These are phyloP conservation scores for Mercurialis annua DNA, from an alignment of 345 rosid species.

Conservation along the genomic window DNA sequence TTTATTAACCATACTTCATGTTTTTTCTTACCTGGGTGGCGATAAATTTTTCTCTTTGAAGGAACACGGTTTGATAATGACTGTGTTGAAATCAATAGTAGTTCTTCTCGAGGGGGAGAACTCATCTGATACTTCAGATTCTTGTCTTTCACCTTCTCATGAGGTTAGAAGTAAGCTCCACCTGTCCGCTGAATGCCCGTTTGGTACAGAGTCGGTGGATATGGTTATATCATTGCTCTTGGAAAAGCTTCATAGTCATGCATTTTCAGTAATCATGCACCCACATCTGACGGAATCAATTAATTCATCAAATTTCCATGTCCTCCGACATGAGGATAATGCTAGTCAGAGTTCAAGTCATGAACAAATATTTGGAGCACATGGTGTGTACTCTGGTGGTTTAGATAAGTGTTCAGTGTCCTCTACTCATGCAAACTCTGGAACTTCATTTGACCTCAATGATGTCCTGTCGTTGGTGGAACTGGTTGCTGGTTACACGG, in stretches of 20 bases:
- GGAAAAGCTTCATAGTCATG: slow-evolving; percentile 42
- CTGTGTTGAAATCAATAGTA: slow-evolving; percentile 55
- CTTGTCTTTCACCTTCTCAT: slow-evolving; percentile 14
- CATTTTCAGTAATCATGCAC: slow-evolving; percentile 24
- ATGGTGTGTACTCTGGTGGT: slow-evolving; percentile 19
- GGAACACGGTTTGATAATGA: slow-evolving; percentile 38
- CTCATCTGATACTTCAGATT: slow-evolving; percentile 17
- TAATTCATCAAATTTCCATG: slow-evolving; percentile 23
- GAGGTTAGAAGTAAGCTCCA: slow-evolving; percentile 26
- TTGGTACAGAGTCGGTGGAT: slow-evolving; percentile 53
- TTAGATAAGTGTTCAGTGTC: slow-evolving; percentile 23
- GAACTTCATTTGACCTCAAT: slow-evolving; percentile 30
- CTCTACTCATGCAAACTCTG: slow-evolving; percentile 20
- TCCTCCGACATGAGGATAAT: slow-evolving; percentile 19
- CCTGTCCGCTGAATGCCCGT: slow-evolving; percentile 57
- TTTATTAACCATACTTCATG: slow-evolving; percentile 62
- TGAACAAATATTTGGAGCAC: slow-evolving; percentile 22
- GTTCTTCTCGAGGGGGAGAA: slow-evolving; percentile 41
- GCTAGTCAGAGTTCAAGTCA: slow-evolving; percentile 19
- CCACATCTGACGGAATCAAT: slow-evolving; percentile 18
- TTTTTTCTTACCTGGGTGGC: slow-evolving; percentile 64
- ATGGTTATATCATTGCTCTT: slow-evolving; percentile 37
- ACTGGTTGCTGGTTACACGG: slow-evolving; percentile 64
- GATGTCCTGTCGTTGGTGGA: slow-evolving; percentile 66
- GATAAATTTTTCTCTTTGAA: slow-evolving; percentile 37